Evolutionary conservation across 495 filamentous ascomycete genomes (phyloP).

Genomic region (Tuber brumale): DNA sequence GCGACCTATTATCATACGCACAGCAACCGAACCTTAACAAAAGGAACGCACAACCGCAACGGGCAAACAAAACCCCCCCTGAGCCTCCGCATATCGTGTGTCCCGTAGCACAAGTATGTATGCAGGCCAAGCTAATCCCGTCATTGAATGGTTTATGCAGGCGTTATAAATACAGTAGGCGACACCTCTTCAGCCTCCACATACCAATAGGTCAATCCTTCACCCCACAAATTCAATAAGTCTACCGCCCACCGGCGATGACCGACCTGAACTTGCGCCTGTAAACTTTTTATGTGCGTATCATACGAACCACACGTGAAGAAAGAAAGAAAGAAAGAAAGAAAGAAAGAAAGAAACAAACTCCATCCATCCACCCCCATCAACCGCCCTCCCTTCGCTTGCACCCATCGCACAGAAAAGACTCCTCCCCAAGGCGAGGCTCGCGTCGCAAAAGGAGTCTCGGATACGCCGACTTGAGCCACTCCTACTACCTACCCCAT

Average conservation of each 20-base stretch:
- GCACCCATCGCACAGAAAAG: too few species aligned
- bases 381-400: background rate
- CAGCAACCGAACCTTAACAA: background rate
- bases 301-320: background rate
- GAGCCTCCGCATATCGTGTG: background rate
- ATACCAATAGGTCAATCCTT: too few species aligned
- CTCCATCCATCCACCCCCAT: too few species aligned
- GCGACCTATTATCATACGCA: background rate
- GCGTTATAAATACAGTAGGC: background rate
- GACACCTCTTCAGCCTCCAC: background rate
- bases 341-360: background rate
- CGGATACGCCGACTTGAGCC: background rate
- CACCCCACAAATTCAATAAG: background rate
- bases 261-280: background rate
- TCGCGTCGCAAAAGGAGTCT: background rate
- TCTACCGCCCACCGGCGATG: background rate
- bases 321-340: background rate
- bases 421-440: too few species aligned
- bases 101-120: background rate
- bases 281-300: background rate
- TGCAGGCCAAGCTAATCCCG: background rate
- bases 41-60: background rate
- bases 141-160: background rate
- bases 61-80: background rate
- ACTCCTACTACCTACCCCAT: background rate